Evolutionary conservation across 1,284 basidiomycete species (phyloP), one percentile per base, ranked within the genome.

Genomic region (Papiliotrema laurentii): DNA sequence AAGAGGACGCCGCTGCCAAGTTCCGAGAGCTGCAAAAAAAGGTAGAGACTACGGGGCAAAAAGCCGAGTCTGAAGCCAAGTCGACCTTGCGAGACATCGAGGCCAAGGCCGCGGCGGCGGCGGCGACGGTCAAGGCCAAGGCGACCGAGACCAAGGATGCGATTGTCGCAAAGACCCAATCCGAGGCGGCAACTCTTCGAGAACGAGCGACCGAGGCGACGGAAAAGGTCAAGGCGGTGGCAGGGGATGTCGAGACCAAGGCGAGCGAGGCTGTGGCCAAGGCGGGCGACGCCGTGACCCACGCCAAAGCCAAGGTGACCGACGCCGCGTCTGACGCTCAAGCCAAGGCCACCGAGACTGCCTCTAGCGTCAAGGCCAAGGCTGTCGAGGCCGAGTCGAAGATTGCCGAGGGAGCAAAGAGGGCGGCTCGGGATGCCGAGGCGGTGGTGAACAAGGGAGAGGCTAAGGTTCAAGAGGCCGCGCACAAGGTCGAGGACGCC

Each of bases 11-110:
- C 7, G 39, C 39, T 14, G 21, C 21, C 4, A 41, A 30, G 26
- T 42, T 42, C 26, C 4, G 47, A 26, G 45, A 43, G 33, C 13
- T 40, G 19, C 18, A 48, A 30, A 37, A 24, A 22, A 43, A 44
- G 27, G 48, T 45, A 19, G 46, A 42, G 30, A 49, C 69, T 47
- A 62, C 66, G 6, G 45, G 36, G 56, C 74, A 77, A 56, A 74
- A 74, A 55, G 64, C 73, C 21, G 42, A 56, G n/a, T 53, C 75
- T 69, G 56, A 80, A 70, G 68, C 77, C 21, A 76, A 72, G 54
- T 68, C 65, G 30, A 73, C 74, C 45, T 51, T 47, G 16, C 33
- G 34, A 28, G 43, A 51, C 7, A 7, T 41, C 6, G 49, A 41
- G 34, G 34, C 27, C 37, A 46, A 40, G 36, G 49, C 47, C 21